Base-by-base conservation (phyloP, 163 green algal genomes). In the Coccomyxa subellipsoidea region DNA sequence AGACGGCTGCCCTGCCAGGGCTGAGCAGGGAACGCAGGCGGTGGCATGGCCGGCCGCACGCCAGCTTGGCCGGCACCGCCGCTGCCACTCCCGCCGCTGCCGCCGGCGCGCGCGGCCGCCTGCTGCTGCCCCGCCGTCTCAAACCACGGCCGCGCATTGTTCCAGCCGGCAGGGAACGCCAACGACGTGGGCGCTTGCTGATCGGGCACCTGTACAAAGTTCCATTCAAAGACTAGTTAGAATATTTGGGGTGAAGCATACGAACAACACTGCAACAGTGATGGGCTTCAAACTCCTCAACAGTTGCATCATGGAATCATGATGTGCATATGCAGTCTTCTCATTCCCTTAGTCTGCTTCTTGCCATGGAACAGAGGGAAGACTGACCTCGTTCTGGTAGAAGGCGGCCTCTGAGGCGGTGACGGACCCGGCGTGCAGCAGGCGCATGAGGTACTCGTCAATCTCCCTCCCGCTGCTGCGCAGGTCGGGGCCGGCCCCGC, bases 371-470 rank as follows among this genome's bases (percentile, higher is more conserved):
- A n/a, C n/a, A n/a, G n/a, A n/a, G n/a, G n/a, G n/a, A 18, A 59
- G 47, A 59, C 47, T 59, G 21, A 18, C 47, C 47, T 59, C 47
- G 47, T 59, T 59, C 47, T 59, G 47, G 47, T 59, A 59, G 47
- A 27, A 59, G 47, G 47, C 47, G 4, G 47, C 79, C 69, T 79
- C 69, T 29, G 79, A 66, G 36, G 71, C 69, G 23, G 71, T 79
- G 4, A 40, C 31, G 8, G 69, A 38, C 37, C 79, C 79, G 7
- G 76, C 79, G 10, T 69, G 37, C 69, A 83, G 79, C 69, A 83
- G 38, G 18, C 79, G 79, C 79, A 83, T 83, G 21, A 83, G 79
- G 38, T 83, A 83, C 69, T 83, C 69, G 39, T 83, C 79, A 29
- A 83, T 83, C 69, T 83, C n/a, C 0, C 76, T 23, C 10, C 79